phyloP scores from a whole-genome alignment of 495 filamentous ascomycete species.

The Amniculicola lignicola region DNA sequence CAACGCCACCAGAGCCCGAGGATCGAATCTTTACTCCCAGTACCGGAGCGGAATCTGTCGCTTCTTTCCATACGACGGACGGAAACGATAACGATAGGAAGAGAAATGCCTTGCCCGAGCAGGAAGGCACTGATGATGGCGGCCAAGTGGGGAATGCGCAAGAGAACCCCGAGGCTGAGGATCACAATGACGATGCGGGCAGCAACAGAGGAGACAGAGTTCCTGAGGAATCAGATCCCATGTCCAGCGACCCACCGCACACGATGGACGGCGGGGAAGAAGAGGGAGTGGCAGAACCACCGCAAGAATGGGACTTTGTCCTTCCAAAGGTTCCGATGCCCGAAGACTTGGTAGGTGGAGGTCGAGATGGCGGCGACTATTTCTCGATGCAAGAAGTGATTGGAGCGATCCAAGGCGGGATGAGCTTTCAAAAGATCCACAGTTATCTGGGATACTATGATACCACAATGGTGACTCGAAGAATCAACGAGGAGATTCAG shows the following conservation, averaged over 20 bases:
- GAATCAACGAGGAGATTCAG: slow-evolving; percentile 37
- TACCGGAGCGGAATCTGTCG: slow-evolving; percentile 1
- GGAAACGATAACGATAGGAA: neutral
- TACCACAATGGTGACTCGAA: too few species aligned
- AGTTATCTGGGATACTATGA: too few species aligned
- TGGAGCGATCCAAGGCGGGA: slow-evolving; percentile 1
- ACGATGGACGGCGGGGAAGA: neutral
- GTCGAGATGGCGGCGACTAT: neutral
- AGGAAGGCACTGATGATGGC: slow-evolving; percentile 1
- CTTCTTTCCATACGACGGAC: neutral
- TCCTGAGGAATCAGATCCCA: neutral
- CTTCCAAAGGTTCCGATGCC: slow-evolving; percentile 4
- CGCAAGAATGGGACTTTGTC: slow-evolving; percentile 1
- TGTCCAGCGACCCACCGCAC: slow-evolving; percentile 1
- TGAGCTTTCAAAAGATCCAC: slow-evolving; percentile 3
- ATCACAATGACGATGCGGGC: neutral
- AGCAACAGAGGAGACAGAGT: neutral
- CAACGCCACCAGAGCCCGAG: slow-evolving; percentile 1
- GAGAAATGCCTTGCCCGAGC: neutral
- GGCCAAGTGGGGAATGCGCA: neutral
- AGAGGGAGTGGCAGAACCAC: neutral
- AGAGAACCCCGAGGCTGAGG: neutral
- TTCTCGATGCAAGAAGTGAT: neutral
- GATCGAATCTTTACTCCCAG: neutral
- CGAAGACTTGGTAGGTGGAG: slow-evolving; percentile 1